These are phyloP conservation scores for Solanum hybrid DNA, from an alignment of 305 asterid genomes.

Conservation along the genomic window DNA sequence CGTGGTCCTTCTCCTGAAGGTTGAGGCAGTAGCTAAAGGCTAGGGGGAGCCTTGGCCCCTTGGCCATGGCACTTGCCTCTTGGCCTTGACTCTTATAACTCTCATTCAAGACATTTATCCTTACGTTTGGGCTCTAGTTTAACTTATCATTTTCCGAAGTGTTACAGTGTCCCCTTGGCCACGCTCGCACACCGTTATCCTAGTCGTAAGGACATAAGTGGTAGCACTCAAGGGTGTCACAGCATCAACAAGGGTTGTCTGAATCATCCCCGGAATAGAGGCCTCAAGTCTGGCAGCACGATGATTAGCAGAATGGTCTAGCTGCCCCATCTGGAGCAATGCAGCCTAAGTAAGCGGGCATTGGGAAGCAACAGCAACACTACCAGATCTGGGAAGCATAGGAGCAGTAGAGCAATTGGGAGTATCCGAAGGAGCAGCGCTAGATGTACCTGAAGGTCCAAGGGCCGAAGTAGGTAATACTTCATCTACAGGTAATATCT, in stretches of 20 bases:
- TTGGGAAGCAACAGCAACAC: background rate
- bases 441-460: background rate
- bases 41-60: too few species aligned
- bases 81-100: too few species aligned
- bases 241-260: background rate
- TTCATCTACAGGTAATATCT: background rate
- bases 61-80: too few species aligned
- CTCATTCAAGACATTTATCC: too few species aligned
- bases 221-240: background rate
- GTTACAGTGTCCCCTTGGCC: background rate
- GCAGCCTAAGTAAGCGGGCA: background rate
- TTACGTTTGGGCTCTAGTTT: too few species aligned
- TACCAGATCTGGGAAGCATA: background rate
- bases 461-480: background rate
- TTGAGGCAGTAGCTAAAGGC: too few species aligned
- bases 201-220: background rate
- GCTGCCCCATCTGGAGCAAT: background rate
- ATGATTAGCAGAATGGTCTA: background rate
- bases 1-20: too few species aligned
- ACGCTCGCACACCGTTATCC: background rate
- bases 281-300: background rate
- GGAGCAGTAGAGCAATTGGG: background rate
- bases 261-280: background rate
- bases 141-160: too few species aligned
- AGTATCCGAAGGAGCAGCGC: background rate